Base-by-base conservation (phyloP, 2,329 filamentous ascomycete species). In the Cyanodermella asteris region DNA sequence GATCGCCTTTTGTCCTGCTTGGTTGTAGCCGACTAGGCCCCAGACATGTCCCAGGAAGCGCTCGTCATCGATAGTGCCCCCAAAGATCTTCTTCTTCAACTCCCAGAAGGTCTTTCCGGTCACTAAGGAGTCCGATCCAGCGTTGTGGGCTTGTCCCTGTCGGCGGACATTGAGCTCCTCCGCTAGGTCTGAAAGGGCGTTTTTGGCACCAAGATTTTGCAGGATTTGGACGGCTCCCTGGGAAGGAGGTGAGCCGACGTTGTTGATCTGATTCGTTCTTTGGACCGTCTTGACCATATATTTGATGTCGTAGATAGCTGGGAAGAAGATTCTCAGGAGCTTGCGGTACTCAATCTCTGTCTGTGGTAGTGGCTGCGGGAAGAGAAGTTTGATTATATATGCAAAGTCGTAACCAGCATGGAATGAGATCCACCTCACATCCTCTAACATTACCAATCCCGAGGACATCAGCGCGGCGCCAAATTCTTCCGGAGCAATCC, bases 351-450 rank as follows among this genome's bases (percentile, higher is more conserved):
- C 72, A 24, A 72, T 64, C 45, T 94, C 87, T 37, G 91, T 80
- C 37, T 81, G 76, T 1, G 87, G 87, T 6, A 97, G 59, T 22
- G 73, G 68, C 36, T 71, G 64, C 50, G 76, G 76, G 29, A 77
- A 72, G 46, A 97, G 71, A 29, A 93, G 70, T 53, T 97, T 97
- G 42, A 90, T 82, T 23, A 97, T 59, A 43, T 94, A 94, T 24
- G 82, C 87, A 50, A 97, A 94, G 53, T 97, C 87, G 50, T 97
- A 97, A 31, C 84, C 87, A 15, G 80, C 87, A 47, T 97, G 87
- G 52, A 94, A 94, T 4, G 80, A 91, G 34, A 97, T 77, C 87
- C 87, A 97, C 45, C 80, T 73, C 28, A 93, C 76, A 29, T 90
- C 71, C 19, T 87, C 72, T 35, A 77, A 69, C 40, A 87, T 73